A percentile compares a stretch with the other conserved stretches of the same genome.
Evolutionary conservation across 345 rosid species (phyloP).

Genomic region (Populus nigra): DNA sequence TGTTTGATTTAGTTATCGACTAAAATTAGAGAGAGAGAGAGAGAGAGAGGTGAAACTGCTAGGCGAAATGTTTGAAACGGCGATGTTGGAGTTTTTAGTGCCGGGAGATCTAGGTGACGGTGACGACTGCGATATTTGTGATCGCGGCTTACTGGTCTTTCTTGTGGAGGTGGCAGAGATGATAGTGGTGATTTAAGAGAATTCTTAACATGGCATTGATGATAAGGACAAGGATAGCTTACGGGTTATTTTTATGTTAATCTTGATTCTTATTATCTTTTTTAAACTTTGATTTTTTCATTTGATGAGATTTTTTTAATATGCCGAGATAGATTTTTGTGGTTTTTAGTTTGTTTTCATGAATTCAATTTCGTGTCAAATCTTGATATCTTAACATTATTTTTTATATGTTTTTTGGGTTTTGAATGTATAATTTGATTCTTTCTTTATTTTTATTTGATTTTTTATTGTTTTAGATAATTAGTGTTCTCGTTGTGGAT

Average conservation of each 20-base stretch:
- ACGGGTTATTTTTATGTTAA: background rate
- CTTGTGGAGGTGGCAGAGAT: slow-evolving; percentile 24
- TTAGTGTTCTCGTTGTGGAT: background rate
- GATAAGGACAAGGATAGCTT: slow-evolving; percentile 64
- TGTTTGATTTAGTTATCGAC: background rate
- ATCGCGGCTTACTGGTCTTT: slow-evolving; percentile 67
- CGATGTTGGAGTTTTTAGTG: slow-evolving; percentile 45
- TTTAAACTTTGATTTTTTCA: background rate
- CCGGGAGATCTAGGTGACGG: slow-evolving; percentile 89
- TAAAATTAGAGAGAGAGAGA: background rate
- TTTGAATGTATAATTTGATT: background rate
- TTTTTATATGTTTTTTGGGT: background rate
- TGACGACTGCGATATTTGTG: slow-evolving; percentile 62
- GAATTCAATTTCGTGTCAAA: background rate
- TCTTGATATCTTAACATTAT: no score
- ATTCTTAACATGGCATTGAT: slow-evolving; percentile 42
- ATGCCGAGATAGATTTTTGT: background rate
- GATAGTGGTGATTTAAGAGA: slow-evolving; percentile 31
- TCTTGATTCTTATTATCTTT: background rate
- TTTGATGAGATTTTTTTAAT: background rate
- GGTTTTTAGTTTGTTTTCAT: background rate
- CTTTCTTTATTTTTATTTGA: background rate
- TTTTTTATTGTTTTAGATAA: background rate
- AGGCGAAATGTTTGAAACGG: slow-evolving; percentile 28
- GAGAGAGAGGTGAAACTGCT: background rate